A percentile compares a stretch with the other conserved stretches of the same genome.
These are phyloP conservation scores for Incumbomyces lentus DNA, from an alignment of 2,329 filamentous ascomycete genomes.

Conservation along the genomic window DNA sequence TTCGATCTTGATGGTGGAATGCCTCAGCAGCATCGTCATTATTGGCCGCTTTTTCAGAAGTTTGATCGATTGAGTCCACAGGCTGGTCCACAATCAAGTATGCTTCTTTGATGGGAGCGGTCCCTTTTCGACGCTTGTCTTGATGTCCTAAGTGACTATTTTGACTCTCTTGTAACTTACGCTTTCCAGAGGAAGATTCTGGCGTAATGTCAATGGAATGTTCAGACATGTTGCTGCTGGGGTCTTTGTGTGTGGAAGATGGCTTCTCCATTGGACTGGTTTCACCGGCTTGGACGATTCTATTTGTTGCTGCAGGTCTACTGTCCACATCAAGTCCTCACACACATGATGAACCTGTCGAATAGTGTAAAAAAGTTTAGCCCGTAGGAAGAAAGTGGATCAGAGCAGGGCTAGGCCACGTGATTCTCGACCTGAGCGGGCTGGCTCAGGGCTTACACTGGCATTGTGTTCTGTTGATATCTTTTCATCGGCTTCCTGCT, in stretches of 20 bases:
- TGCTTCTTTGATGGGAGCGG: slow-evolving; percentile 65
- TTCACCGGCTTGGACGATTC: too few species aligned
- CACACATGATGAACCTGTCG: too few species aligned
- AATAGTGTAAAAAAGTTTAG: too few species aligned
- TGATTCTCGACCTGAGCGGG: too few species aligned
- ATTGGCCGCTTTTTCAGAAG: slow-evolving; percentile 27
- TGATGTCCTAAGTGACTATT: slow-evolving; percentile 22
- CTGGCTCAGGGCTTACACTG: too few species aligned
- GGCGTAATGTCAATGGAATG: slow-evolving; percentile 11
- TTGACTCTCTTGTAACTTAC: slow-evolving; percentile 40
- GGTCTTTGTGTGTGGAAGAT: neutral
- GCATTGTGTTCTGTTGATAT: too few species aligned
- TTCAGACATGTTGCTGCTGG: slow-evolving; percentile 1
- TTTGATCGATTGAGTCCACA: slow-evolving; percentile 18
- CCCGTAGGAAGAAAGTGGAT: too few species aligned
- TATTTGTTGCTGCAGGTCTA: too few species aligned
- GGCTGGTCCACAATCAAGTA: slow-evolving; percentile 32
- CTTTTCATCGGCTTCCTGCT: too few species aligned
- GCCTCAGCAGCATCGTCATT: slow-evolving; percentile 53
- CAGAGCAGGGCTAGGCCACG: too few species aligned
- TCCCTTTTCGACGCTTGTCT: slow-evolving; percentile 40
- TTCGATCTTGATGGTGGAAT: slow-evolving; percentile 35
- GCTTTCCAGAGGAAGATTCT: slow-evolving; percentile 48
- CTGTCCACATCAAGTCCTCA: too few species aligned
- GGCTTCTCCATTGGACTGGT: too few species aligned